These are phyloP conservation scores for Venturiaceae sp. DNA, from an alignment of 2,329 filamentous ascomycete species.

Conservation along the genomic window DNA sequence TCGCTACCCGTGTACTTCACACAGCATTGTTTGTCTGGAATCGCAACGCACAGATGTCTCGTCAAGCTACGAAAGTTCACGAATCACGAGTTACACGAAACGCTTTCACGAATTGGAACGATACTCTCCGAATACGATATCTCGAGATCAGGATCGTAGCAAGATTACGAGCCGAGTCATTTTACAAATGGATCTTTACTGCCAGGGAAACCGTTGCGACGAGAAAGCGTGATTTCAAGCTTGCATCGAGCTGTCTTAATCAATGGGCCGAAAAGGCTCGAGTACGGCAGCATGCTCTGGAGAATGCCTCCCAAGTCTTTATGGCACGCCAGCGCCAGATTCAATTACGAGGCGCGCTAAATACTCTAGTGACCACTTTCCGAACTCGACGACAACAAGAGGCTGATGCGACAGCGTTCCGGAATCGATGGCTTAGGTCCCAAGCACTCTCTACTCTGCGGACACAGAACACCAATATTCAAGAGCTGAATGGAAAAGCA, in stretches of 20 bases:
- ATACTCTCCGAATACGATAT: slow-evolving; percentile 44
- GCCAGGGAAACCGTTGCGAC: slow-evolving; percentile 20
- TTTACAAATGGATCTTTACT: slow-evolving; percentile 54
- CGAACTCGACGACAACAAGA: neutral
- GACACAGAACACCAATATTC: slow-evolving; percentile 28
- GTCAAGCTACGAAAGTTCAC: slow-evolving; percentile 40
- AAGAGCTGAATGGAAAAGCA: slow-evolving; percentile 38
- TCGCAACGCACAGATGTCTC: slow-evolving; percentile 27
- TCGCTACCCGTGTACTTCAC: slow-evolving; percentile 35
- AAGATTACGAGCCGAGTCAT: slow-evolving; percentile 42
- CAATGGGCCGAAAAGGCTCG: slow-evolving; percentile 12
- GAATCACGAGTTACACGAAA: slow-evolving; percentile 44
- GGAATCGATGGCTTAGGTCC: slow-evolving; percentile 29
- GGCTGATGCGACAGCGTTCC: slow-evolving; percentile 20
- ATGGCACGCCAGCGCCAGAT: slow-evolving; percentile 20
- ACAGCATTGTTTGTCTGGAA: slow-evolving; percentile 42
- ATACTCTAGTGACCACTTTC: slow-evolving; percentile 13
- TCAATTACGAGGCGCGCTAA: slow-evolving; percentile 17
- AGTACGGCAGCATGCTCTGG: slow-evolving; percentile 10
- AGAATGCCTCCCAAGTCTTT: slow-evolving; percentile 21
- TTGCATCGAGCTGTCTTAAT: neutral
- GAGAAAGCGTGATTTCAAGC: slow-evolving; percentile 11
- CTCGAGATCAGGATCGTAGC: slow-evolving; percentile 44
- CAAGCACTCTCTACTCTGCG: slow-evolving; percentile 25
- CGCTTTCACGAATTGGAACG: slow-evolving; percentile 53